Base-by-base conservation (phyloP, 495 filamentous ascomycete species). In the Beverwykella pulmonaria region DNA sequence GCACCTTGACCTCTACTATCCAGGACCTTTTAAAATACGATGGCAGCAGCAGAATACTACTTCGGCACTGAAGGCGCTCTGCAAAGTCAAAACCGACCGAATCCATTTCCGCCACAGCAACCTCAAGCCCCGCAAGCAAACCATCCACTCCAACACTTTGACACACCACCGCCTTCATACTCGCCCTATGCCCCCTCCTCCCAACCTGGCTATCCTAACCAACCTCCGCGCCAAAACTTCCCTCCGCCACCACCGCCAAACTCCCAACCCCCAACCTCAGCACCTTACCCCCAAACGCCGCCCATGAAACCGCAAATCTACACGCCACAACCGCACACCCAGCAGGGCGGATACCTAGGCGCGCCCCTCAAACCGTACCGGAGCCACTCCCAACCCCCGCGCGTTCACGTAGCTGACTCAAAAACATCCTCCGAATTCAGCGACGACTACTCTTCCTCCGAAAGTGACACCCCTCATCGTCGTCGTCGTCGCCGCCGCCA, bases 31-130 rank as follows among this genome's bases (percentile, higher is more conserved):
- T n/a, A 26, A 30, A 25, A 47, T 0, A 27, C 53, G 25, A 71
- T 71, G 68, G 68, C 68, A 60, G 68, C 68, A 8, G 36, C 59
- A 34, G 68, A 67, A 57, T 67, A 71, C 49, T 71, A 63, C 41
- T 56, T 48, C 12, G 68, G 68, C 53, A 39, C 63, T 12, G 41
- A 27, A 12, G 59, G 52, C 9, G 59, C 53, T 1, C 32, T 34
- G 32, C n/a, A n/a, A n/a, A 57, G 62, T n/a, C 27, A 52, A 19
- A 46, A 63, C 9, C 23, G n/a, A 44, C 62, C 56, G 19, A 55
- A 69, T 55, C 25, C 41, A 1, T 49, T 53, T 19, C 68, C 57
- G 17, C 49, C 20, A 49, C 61, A 61, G 41, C 68, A 56, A 22
- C 48, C 14, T 32, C 68, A 27, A 61, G 62, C 63, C 20, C 61